These are phyloP conservation scores for Mortierella sp. DNA, from an alignment of 371 early-diverging fungal genomes.

Conservation along the genomic window DNA sequence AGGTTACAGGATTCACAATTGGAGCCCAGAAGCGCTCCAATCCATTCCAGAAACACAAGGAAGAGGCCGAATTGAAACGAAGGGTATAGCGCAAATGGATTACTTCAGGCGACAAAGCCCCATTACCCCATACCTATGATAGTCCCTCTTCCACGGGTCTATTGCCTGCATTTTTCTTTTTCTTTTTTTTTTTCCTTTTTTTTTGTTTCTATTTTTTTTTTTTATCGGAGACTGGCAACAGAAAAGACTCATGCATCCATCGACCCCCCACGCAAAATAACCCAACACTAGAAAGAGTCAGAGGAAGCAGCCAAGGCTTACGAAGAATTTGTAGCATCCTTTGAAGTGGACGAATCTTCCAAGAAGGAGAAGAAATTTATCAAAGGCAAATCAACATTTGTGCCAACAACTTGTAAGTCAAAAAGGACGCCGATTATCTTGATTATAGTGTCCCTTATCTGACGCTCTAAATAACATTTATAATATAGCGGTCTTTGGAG, in stretches of 20 bases:
- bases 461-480: not conserved
- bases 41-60: constrained; percentile 80
- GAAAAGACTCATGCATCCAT: constrained; percentile 27
- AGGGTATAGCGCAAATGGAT: constrained; percentile 64
- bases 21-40: constrained; percentile 77
- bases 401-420: constrained; percentile 57
- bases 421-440: not conserved
- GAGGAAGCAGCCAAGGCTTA: constrained; percentile 85
- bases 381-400: constrained; percentile 68
- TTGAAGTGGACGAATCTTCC: constrained; percentile 70
- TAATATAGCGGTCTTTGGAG: constrained; percentile 48
- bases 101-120: constrained; percentile 8
- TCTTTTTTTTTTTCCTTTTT: constrained; percentile 6
- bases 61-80: constrained; percentile 78
- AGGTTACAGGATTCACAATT: constrained; percentile 76
- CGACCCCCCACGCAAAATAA: constrained; percentile 20
- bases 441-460: not conserved
- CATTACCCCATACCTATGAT: not conserved
- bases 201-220: not conserved
- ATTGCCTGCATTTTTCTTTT: constrained; percentile 3
- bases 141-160: not conserved
- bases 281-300: constrained; percentile 65
- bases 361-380: constrained; percentile 70
- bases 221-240: not conserved
- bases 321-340: constrained; percentile 88